A percentile compares a stretch with the other conserved stretches of the same genome.
Conservation (phyloP, 345 rosid genomes). For the Eucalyptus marginata region DNA sequence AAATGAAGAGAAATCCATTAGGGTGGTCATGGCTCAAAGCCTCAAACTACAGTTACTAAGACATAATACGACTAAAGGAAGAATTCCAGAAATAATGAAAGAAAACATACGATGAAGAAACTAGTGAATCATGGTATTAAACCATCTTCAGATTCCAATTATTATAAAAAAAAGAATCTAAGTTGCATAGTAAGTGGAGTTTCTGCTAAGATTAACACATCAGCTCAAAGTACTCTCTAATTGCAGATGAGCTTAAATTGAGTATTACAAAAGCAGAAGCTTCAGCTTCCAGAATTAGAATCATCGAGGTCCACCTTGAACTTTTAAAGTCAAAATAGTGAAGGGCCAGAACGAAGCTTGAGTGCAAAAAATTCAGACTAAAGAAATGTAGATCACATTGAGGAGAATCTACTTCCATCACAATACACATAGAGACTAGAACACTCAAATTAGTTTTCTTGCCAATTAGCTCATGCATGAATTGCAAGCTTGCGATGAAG, state of each 20-base stretch:
- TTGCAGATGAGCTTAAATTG: not conserved
- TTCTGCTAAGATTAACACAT: not conserved
- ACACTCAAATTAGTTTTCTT: not conserved
- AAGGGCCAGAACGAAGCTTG: not conserved
- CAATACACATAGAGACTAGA: not conserved
- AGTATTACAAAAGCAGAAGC: not conserved
- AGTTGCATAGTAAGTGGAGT: not conserved
- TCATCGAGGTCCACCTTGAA: not conserved
- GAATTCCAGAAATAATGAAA: not conserved
- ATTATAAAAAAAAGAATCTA: not conserved
- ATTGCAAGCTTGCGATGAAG: not conserved
- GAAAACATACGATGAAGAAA: not conserved
- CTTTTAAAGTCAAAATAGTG: not conserved
- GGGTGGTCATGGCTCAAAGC: not conserved
- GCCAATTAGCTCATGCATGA: not conserved
- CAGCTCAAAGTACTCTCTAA: not conserved
- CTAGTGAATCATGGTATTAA: not conserved
- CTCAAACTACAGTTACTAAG: not conserved
- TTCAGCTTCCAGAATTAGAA: not conserved
- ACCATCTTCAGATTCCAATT: not conserved
- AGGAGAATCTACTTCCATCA: not conserved
- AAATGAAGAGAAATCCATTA: not conserved
- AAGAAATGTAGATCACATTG: not conserved
- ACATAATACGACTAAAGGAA: not conserved
- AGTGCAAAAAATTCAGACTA: not conserved